phyloP scores from a whole-genome alignment of 2,329 filamentous ascomycete species.

The Sphaerulina vaccinii region DNA sequence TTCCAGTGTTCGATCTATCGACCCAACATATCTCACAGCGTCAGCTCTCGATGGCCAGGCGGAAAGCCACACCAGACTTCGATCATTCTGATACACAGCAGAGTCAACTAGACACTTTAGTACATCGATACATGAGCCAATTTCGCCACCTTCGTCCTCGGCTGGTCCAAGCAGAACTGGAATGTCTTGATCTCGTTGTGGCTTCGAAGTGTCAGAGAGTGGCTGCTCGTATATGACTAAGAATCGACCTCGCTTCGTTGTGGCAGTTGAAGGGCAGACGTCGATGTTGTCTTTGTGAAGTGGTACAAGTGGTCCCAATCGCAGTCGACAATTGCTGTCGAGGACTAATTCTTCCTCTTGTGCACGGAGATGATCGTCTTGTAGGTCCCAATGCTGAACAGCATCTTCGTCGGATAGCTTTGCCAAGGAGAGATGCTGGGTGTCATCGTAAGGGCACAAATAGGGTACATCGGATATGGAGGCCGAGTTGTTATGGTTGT shows the following conservation, averaged over 20 bases:
- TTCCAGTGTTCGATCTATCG: slow-evolving; percentile 6
- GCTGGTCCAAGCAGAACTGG: slow-evolving; percentile 1
- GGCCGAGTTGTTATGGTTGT: not conserved
- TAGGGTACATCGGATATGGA: slow-evolving; percentile 5
- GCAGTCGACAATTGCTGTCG: slow-evolving; percentile 1
- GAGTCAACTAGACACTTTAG: slow-evolving; percentile 4
- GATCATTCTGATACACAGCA: slow-evolving; percentile 11
- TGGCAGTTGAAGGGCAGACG: not conserved
- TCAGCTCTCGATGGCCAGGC: slow-evolving; percentile 9
- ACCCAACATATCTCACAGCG: slow-evolving; percentile 6
- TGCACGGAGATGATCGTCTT: not conserved
- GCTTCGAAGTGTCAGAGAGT: slow-evolving; percentile 1
- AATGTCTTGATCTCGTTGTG: slow-evolving; percentile 6
- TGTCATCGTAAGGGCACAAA: slow-evolving; percentile 6
- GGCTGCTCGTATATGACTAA: slow-evolving; percentile 15
- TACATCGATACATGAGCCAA: slow-evolving; percentile 2
- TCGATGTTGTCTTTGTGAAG: not conserved
- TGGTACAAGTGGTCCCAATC: slow-evolving; percentile 3
- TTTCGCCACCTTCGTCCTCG: not conserved
- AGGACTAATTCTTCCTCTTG: not conserved
- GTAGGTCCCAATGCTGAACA: slow-evolving; percentile 2
- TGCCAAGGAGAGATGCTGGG: slow-evolving; percentile 4
- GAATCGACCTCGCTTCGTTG: slow-evolving; percentile 2
- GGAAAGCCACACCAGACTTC: slow-evolving; percentile 11
- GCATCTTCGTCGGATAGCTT: slow-evolving; percentile 4